Conservation (phyloP, 257 asterid species). For the Nicotiana benthamiana region DNA sequence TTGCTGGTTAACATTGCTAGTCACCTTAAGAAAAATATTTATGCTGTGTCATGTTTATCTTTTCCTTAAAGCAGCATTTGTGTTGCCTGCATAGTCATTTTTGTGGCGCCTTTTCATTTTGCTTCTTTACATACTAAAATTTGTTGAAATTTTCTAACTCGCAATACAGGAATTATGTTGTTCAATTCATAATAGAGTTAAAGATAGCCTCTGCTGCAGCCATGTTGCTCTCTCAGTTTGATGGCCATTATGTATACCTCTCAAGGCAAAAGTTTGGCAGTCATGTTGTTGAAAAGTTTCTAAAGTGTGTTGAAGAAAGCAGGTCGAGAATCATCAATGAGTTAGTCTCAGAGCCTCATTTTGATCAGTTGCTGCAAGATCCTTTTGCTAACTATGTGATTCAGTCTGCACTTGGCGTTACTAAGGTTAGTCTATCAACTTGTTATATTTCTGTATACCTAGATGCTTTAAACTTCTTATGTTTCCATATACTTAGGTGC, state of each 20-base stretch:
- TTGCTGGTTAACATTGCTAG: neutral
- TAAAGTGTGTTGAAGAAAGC: constrained; percentile 20
- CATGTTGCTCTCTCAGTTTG: constrained; percentile 24
- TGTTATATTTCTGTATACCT: neutral
- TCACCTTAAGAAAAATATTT: neutral
- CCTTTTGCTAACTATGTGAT: constrained; percentile 41
- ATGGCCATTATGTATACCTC: constrained; percentile 25
- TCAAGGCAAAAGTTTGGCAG: constrained; percentile 44
- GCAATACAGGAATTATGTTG: constrained; percentile 39
- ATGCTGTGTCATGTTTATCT: neutral
- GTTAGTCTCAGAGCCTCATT: constrained; percentile 22
- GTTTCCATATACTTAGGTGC: neutral
- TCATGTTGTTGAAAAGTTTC: constrained; percentile 38
- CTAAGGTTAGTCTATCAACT: constrained; percentile 20
- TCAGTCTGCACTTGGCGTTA: constrained; percentile 35
- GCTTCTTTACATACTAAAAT: neutral
- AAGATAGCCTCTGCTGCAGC: constrained; percentile 23
- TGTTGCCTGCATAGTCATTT: neutral
- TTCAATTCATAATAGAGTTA: constrained; percentile 32
- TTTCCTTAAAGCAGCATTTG: neutral
- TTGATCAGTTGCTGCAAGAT: constrained; percentile 32
- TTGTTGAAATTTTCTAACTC: neutral
- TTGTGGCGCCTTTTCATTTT: neutral
- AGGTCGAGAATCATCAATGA: constrained; percentile 23
- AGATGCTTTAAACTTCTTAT: neutral